A percentile compares a stretch with the other conserved stretches of the same genome.
Conservation (phyloP, 139 green algal genomes). For the Chlorella sp. region DNA sequence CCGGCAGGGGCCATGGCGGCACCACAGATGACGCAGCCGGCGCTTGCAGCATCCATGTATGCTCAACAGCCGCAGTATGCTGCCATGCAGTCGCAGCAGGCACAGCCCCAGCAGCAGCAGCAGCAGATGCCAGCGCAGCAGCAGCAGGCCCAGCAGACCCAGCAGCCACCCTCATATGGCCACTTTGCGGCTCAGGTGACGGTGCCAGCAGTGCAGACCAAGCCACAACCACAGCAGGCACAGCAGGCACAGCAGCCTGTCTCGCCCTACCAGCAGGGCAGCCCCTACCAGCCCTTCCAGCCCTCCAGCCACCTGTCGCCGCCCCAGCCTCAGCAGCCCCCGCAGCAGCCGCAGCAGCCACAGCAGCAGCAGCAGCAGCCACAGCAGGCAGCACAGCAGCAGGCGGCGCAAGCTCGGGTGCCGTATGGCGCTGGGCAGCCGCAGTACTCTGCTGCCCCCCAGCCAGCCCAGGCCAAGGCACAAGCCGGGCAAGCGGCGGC, state of each 20-base stretch:
- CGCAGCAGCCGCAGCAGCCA: background rate
- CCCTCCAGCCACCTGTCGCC: background rate
- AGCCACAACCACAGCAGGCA: background rate
- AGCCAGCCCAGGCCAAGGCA: background rate
- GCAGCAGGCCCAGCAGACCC: background rate
- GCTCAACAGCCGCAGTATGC: background rate
- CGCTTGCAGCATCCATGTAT: background rate
- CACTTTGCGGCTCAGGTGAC: too few species aligned
- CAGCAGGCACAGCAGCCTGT: background rate
- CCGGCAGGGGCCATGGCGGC: background rate
- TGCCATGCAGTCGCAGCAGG: background rate
- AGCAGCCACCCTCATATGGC: too few species aligned
- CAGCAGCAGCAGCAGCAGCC: background rate
- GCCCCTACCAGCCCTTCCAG: background rate
- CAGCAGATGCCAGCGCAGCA: background rate
- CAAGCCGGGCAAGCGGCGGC: background rate
- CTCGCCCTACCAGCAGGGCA: background rate
- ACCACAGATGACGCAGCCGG: background rate
- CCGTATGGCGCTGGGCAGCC: too few species aligned
- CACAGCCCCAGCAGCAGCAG: background rate
- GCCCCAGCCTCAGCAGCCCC: too few species aligned
- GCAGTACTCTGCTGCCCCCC: background rate
- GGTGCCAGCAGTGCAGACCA: too few species aligned
- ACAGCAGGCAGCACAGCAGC: constrained; percentile 9
- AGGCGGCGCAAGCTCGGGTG: background rate